These are phyloP conservation scores for Didymosphaeria variabile DNA, from an alignment of 2,329 filamentous ascomycete species.

Conservation along the genomic window DNA sequence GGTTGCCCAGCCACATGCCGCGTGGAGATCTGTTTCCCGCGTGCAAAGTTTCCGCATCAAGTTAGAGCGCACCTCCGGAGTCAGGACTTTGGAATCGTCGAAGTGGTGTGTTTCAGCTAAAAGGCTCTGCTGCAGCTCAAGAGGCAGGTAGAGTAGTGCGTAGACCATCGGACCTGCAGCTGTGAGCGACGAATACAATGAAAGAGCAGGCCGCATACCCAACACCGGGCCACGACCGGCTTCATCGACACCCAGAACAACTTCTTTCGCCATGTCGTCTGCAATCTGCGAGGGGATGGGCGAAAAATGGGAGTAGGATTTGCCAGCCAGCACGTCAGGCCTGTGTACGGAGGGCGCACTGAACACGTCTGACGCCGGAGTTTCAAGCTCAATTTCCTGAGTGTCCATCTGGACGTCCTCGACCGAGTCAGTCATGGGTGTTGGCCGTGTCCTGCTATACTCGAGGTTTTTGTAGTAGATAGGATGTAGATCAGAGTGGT, in stretches of 20 bases:
- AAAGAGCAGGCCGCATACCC: conserved; percentile 62
- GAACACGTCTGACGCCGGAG: conserved; percentile 52
- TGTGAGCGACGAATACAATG: conserved; percentile 23
- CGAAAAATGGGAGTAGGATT: conserved; percentile 60
- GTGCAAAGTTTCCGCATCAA: conserved; percentile 79
- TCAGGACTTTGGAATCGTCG: conserved; percentile 94
- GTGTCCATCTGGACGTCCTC: conserved; percentile 46
- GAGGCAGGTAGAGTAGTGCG: conserved; percentile 74
- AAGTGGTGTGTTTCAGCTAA: conserved; percentile 84
- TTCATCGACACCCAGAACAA: conserved; percentile 90
- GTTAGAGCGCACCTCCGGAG: conserved; percentile 76
- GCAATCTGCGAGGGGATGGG: conserved; percentile 52
- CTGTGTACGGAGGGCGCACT: conserved; percentile 58
- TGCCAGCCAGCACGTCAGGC: conserved; percentile 51
- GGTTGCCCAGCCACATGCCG: conserved; percentile 83
- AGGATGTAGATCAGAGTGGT: background rate
- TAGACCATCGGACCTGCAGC: conserved; percentile 70
- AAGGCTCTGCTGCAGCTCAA: conserved; percentile 72
- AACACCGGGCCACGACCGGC: conserved; percentile 94
- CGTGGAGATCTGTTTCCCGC: conserved; percentile 63
- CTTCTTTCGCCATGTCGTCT: conserved; percentile 63
- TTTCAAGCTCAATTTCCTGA: conserved; percentile 48
- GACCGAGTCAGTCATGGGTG: conserved; percentile 36
- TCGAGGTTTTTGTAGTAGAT: background rate
- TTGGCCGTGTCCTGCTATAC: no score